phyloP scores from a whole-genome alignment of 805 yeast species.

The Ogataea kodamae region DNA sequence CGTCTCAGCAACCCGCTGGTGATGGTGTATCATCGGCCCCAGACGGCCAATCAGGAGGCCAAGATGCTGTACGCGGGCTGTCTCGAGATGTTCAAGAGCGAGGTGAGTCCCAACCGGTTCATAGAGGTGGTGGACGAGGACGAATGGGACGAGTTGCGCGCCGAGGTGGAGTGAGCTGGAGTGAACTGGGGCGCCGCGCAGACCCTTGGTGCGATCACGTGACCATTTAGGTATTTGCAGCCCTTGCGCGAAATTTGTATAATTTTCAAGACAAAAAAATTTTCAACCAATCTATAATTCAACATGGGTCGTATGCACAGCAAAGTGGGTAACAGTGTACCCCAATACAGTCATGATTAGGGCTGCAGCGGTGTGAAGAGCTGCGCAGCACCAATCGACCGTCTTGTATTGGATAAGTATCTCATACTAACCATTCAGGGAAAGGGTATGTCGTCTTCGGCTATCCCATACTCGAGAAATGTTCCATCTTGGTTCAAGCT shows the following conservation, averaged over 20 bases:
- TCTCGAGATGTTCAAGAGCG: constrained; percentile 70
- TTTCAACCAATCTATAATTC: constrained; percentile 27
- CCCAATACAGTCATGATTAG: constrained; percentile 10
- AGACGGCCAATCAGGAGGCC: constrained; percentile 74
- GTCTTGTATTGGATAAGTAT: constrained; percentile 31
- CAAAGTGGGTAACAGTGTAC: constrained; percentile 65
- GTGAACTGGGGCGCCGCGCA: constrained; percentile 7
- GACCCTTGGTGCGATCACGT: constrained; percentile 11
- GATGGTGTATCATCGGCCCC: constrained; percentile 83
- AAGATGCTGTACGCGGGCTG: constrained; percentile 93
- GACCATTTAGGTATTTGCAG: too few relatives aligned
- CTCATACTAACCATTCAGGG: constrained; percentile 52
- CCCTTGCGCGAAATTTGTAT: constrained; percentile 1
- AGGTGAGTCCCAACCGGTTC: constrained; percentile 69
- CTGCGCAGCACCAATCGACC: constrained; percentile 53
- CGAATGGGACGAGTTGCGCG: constrained; percentile 40
- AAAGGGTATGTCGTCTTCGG: constrained; percentile 98
- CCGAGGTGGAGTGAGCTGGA: constrained; percentile 5
- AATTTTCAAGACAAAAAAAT: constrained; percentile 8
- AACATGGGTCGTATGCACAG: constrained; percentile 99
- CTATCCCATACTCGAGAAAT: constrained; percentile 98
- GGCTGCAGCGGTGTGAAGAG: constrained; percentile 20
- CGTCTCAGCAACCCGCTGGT: constrained; percentile 71
- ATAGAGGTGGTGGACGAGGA: constrained; percentile 65
- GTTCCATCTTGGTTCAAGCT: constrained; percentile 99